Conservation (phyloP, 2,329 filamentous ascomycete species). For the Ophiostoma quercus region DNA sequence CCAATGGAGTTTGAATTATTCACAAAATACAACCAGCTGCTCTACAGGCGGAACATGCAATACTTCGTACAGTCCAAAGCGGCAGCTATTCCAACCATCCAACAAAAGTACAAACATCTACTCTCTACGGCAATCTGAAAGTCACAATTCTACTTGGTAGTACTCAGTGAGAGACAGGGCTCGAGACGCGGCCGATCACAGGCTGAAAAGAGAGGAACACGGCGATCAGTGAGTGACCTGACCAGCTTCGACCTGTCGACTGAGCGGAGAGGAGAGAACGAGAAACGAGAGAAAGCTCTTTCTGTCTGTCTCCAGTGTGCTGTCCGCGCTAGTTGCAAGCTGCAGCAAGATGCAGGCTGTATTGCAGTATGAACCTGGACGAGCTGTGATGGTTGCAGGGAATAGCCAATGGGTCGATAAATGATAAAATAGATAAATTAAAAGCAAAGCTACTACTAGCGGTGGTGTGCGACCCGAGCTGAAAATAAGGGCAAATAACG, state of each 20-base stretch:
- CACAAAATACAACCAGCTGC: too few relatives aligned
- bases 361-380: conserved; percentile 17
- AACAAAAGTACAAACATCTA: too few relatives aligned
- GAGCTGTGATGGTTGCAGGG: conserved; percentile 16
- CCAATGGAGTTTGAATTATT: too few relatives aligned
- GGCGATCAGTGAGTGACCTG: background rate
- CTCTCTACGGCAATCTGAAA: too few relatives aligned
- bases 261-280: background rate
- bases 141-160: background rate
- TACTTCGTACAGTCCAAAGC: too few relatives aligned
- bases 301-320: background rate
- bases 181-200: background rate
- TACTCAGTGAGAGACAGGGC: background rate
- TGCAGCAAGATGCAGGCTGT: background rate
- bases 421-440: background rate
- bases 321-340: conserved; percentile 7
- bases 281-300: background rate
- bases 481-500: conserved; percentile 15
- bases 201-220: background rate
- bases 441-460: background rate
- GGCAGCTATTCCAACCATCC: too few relatives aligned
- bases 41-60: too few relatives aligned
- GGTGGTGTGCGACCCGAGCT: conserved; percentile 18
- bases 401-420: background rate
- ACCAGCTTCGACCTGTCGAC: background rate